Evolutionary conservation across 139 green algal species (phyloP), one percentile per base, ranked within the genome.

Genomic region (Diplosphaera chodatii): DNA sequence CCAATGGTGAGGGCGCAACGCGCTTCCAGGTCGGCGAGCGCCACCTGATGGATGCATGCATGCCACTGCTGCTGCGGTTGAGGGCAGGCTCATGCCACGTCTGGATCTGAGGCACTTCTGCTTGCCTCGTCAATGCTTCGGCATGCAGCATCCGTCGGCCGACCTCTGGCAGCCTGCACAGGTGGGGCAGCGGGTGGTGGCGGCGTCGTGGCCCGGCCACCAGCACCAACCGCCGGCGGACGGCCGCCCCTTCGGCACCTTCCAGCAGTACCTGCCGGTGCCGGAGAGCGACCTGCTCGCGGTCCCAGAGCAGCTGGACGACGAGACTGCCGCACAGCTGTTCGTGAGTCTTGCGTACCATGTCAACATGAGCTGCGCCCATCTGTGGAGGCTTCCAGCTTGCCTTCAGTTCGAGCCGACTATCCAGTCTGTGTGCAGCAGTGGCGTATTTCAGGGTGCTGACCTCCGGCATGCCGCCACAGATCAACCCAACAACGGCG

Each of bases 241-340:
- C 48, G 48, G 48, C 16, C 8, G 48, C 13, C 48, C 48, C 16
- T 63, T 28, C 28, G 84, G 84, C 40, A 85, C 78, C 0, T 89
- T 80, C 76, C 74, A 84, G 70, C 67, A 86, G 72, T 84, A 80
- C 64, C 25, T 78, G 20, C 55, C 69, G 1, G 73, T 77, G n/a
- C 59, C 56, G 28, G 71, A 75, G 40, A 56, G 59, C 10, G 10
- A 41, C 66, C 67, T 84, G 69, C 48, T 83, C 15, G 37, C 40
- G 4, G 77, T 87, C 6, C 78, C 82, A 6, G 77, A 78, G 31
- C 64, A 55, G 23, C 56, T 87, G 1, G 48, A 68, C 32, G 78
- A 85, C 32, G 80, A 86, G n/a, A 34, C 64, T 0, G 82, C 82
- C 15, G 82, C 79, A 31, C 77, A 80, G 63, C 74, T 75, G 2